Base-by-base conservation (phyloP, 2,329 filamentous ascomycete genomes). In the Aureobasidium sp. region DNA sequence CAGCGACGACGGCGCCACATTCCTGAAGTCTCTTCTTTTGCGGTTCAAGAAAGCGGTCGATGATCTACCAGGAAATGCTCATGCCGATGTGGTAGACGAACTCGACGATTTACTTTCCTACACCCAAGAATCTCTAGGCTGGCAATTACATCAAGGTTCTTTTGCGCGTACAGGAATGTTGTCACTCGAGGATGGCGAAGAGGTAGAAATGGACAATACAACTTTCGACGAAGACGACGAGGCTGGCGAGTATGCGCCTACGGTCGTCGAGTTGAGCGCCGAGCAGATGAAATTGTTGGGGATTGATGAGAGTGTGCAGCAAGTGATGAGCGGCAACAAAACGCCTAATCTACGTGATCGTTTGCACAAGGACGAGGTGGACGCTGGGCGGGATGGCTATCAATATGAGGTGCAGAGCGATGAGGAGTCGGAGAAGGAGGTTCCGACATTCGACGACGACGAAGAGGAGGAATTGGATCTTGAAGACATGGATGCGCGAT, bases 221-320 rank as follows among this genome's bases (percentile, higher is more conserved):
- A 67, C 66, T 6, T 71, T 75, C 42, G 84, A 85, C 48, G 82
- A 83, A 67, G 83, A 86, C 22, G 84, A 87, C 56, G 84, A 87
- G 71, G 80, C 78, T 14, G 85, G 85, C 12, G 84, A 87, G 66
- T 87, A 84, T 76, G 84, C 84, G 34, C 85, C 85, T 22, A 75
- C 81, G 41, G 72, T 87, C 36, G 84, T 87, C 22, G 82, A 87
- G 42, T 65, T 81, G 64, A 78, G 77, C 17, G 70, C 75, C 3
- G 74, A 74, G 49, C 78, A 80, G 64, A 68, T 74, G 62, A 71
- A 71, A 60, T 65, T 73, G 61, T 62, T 80, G 60, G 71, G 71
- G 7, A 71, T 22, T 62, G 63, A 63, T 63, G 63, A 63, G 67
- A 69, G 47, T 64, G 64, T 57, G 68, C 67, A 42, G 15, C 44